Conservation (phyloP, 2,329 filamentous ascomycete species). For the Neopestalotiopsis clavispora region DNA sequence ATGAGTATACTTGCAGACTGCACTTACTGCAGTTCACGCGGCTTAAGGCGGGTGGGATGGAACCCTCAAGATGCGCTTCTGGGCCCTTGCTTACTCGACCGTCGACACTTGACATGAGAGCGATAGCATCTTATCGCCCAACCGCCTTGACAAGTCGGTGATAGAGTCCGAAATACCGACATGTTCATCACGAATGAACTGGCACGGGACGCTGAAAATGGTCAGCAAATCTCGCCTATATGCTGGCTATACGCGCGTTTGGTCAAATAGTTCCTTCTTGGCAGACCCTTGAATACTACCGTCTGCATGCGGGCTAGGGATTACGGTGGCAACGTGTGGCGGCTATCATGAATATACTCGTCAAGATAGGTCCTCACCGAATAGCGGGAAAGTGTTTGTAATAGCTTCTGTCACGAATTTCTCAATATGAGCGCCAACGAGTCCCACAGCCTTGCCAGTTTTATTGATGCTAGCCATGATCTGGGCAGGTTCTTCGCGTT, state of each 20-base stretch:
- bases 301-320: slow-evolving; percentile 1
- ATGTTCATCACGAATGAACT: neutral
- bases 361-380: neutral
- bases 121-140: neutral
- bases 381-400: neutral
- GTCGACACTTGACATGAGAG: neutral
- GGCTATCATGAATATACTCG: neutral
- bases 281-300: slow-evolving; percentile 4
- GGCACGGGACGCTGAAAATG: neutral
- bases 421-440: neutral
- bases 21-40: neutral
- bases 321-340: neutral
- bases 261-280: neutral
- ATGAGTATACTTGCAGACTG: neutral
- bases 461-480: neutral
- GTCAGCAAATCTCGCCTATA: neutral
- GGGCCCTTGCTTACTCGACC: no score
- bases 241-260: slow-evolving; percentile 2
- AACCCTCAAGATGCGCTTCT: neutral
- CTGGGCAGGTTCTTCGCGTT: neutral
- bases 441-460: neutral
- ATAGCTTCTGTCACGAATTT: neutral
- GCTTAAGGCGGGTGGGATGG: neutral
- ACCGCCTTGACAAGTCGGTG: neutral
- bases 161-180: neutral